Base-by-base conservation (phyloP, 2,329 filamentous ascomycete genomes). In the Byssochlamys sp. region DNA sequence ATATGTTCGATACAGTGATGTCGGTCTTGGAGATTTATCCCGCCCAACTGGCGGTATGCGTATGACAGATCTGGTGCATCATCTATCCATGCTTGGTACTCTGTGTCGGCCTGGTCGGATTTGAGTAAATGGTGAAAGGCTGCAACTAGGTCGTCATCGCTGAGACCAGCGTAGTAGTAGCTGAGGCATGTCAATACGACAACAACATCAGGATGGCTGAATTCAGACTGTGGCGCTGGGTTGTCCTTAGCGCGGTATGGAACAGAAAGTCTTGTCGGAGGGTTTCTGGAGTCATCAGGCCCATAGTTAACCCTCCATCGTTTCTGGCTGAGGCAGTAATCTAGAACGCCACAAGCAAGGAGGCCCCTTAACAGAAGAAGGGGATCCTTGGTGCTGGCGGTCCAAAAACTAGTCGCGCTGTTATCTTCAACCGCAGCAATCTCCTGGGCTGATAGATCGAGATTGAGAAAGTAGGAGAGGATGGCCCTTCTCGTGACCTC, bases 221-320 rank as follows among this genome's bases (percentile, higher is more conserved):
- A 87, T 60, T 87, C 84, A 0, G 84, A 79, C 2, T 80, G 74
- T 0, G 75, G 68, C 0, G 80, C 74, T 0, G 83, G 84, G 2
- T 62, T 77, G 54, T 84, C 84, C 57, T 87, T 87, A 0, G 82
- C 83, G 7, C 75, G 74, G 60, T 79, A 88, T 0, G 84, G 85
- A 0, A 88, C 81, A 0, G 81, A 80, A 0, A 87, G 74, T 54
- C 67, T 72, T 0, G 80, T 75, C 77, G 84, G 86, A 19, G 19
- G 19, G 19, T 19, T 19, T 19, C 19, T 19, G 0, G 77, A 78
- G 0, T 63, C 59, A 62, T 84, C 78, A 0, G 81, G 72, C 0
- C 86, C 85, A 58, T 85, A 89, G 56, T 87, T 80, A 0, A 89
- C 85, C 2, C 81, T 71, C 82, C 83, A 89, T 1, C 85, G 73